Evolutionary conservation across 2,329 filamentous ascomycete species (phyloP).

Genomic region (Fusarium begoniae): DNA sequence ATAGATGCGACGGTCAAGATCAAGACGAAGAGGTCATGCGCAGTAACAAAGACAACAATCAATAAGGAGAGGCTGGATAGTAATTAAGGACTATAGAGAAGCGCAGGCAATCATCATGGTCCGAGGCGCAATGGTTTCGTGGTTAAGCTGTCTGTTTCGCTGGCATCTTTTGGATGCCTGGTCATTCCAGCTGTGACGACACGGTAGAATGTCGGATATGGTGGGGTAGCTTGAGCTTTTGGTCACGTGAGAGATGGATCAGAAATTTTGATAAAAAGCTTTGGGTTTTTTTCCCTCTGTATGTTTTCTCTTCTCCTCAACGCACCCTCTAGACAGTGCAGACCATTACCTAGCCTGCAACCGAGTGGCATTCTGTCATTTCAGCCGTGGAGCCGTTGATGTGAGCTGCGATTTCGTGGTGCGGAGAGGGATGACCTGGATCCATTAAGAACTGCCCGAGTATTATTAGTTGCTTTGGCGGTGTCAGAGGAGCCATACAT

Average conservation of each 20-base stretch:
- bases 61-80: conserved; percentile 9
- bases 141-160: conserved; percentile 35
- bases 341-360: conserved; percentile 70
- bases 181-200: conserved; percentile 27
- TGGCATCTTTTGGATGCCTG: conserved; percentile 42
- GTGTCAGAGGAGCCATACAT: conserved; percentile 56
- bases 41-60: conserved; percentile 5
- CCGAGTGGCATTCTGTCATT: conserved; percentile 75
- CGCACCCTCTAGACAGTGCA: conserved; percentile 90
- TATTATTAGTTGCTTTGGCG: conserved; percentile 51
- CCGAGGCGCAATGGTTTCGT: conserved; percentile 19
- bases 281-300: background rate
- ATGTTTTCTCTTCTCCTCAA: conserved; percentile 56
- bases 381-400: conserved; percentile 69
- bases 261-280: conserved; percentile 21
- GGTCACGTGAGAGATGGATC: conserved; percentile 28
- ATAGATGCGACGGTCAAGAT: conserved; percentile 37
- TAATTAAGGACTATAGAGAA: conserved; percentile 35
- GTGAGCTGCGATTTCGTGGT: conserved; percentile 66
- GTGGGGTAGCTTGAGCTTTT: conserved; percentile 33
- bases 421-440: conserved; percentile 63
- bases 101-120: conserved; percentile 41
- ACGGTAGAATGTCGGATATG: conserved; percentile 39
- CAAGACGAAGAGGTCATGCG: conserved; percentile 25
- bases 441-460: conserved; percentile 68